Conservation (phyloP, 2,329 filamentous ascomycete genomes). For the Ophiostoma sp. region DNA sequence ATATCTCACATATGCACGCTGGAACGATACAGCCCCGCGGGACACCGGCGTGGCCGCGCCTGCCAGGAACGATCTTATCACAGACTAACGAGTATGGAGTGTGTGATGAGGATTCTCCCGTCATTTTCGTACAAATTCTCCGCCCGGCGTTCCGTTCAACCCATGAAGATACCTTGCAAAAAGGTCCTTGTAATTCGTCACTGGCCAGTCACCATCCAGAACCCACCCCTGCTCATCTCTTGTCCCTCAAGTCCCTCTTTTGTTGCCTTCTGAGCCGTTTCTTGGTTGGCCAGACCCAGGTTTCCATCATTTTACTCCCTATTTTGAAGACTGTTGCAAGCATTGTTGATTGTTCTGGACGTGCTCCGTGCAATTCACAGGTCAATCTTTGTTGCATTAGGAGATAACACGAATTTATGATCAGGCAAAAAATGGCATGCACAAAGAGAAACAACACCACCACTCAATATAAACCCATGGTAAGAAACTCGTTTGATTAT, state of each 20-base stretch:
- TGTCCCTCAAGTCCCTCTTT: background rate
- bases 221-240: constrained; percentile 1
- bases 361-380: background rate
- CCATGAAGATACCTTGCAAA: background rate
- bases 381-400: background rate
- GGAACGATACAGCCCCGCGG: background rate
- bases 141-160: background rate
- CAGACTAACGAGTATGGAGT: background rate
- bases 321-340: background rate
- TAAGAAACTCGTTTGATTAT: background rate
- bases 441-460: constrained; percentile 4
- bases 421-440: background rate
- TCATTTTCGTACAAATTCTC: background rate
- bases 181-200: background rate
- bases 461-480: background rate
- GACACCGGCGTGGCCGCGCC: background rate
- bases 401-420: background rate
- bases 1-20: background rate
- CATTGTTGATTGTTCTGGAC: constrained; percentile 3
- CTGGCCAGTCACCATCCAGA: background rate
- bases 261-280: background rate
- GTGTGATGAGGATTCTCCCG: background rate
- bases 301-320: background rate
- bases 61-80: background rate
- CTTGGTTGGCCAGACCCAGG: background rate